A percentile compares a stretch with the other conserved stretches of the same genome.
Evolutionary conservation across 805 yeast species (phyloP).

Genomic region (Sugiyamaella chiloensis): DNA sequence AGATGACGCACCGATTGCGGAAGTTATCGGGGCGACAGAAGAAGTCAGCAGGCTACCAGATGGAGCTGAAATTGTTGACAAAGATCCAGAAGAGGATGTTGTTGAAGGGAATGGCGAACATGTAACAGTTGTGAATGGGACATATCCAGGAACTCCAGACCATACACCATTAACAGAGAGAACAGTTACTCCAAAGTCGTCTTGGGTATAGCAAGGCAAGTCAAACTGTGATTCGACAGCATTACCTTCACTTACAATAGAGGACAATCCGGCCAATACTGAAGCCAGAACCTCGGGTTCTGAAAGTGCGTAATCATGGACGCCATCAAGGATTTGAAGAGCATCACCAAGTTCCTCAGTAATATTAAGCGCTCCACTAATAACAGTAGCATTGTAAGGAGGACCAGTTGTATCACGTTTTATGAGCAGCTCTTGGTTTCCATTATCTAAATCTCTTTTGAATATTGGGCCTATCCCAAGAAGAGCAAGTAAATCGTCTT

Average conservation of each 20-base stretch:
- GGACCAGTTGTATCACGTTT: neutral
- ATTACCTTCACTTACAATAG: neutral
- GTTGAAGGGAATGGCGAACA: neutral
- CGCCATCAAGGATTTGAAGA: neutral
- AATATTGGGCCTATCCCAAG: neutral
- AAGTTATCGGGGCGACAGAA: too few relatives aligned
- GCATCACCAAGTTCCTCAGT: neutral
- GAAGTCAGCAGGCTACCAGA: too few relatives aligned
- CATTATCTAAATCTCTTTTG: too few relatives aligned
- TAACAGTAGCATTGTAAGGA: neutral
- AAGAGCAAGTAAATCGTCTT: neutral
- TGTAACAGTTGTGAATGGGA: neutral
- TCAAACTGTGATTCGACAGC: neutral
- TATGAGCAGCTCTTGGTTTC: too few relatives aligned
- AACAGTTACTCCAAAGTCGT: neutral
- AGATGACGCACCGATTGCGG: too few relatives aligned
- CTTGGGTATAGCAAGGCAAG: neutral
- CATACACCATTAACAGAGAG: neutral
- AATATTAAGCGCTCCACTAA: neutral
- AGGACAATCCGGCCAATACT: neutral
- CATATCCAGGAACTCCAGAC: neutral
- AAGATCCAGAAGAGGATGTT: neutral
- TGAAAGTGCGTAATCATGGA: neutral
- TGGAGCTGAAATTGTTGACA: neutral
- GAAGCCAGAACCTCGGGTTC: neutral